Base-by-base conservation (phyloP, 2,329 filamentous ascomycete genomes). In the Fusarium vanettenii region DNA sequence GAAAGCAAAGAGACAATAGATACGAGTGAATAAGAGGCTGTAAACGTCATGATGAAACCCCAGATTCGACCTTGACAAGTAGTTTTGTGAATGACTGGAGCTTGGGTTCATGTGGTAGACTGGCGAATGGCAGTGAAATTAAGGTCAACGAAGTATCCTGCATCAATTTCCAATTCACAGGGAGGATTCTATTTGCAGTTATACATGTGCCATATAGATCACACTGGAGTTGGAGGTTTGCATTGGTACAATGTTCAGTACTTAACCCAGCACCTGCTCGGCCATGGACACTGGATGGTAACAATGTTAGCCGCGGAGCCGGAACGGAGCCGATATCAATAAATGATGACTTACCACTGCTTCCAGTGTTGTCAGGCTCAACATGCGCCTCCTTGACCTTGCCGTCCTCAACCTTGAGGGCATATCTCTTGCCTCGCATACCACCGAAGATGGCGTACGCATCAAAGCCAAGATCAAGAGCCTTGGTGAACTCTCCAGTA, bases 341-440 rank as follows among this genome's bases (percentile, higher is more conserved):
- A 35, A 29, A 62, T 11, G n/a, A 20, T 60, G 35, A 79, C 88
- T 83, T 86, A 95, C 94, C 92, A 75, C 92, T 88, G 59, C 95
- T 89, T 37, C 95, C 94, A 43, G 94, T 97, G 85, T 94, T 95
- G 83, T 98, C 95, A 13, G 95, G 92, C 88, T 98, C 96, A 62
- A 98, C 90, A 79, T 95, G 91, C 22, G 93, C 89, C 79, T 92
- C 90, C 85, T 92, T 93, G 78, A 98, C 93, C 85, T 94, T 95
- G 76, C 96, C 95, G 78, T 97, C 86, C 85, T 97, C 92, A 62
- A 97, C 87, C 61, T 95, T 89, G 64, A 98, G 87, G 22, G 94
- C 95, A 80, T 97, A 98, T 60, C 96, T 91, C 91, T 98, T 97
- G 85, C 93, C 93, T 74, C 96, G 91, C 78, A 90, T 86, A 78